These are phyloP conservation scores for Pleurotus giganteus DNA, from an alignment of 768 basidiomycete genomes.

Conservation along the genomic window DNA sequence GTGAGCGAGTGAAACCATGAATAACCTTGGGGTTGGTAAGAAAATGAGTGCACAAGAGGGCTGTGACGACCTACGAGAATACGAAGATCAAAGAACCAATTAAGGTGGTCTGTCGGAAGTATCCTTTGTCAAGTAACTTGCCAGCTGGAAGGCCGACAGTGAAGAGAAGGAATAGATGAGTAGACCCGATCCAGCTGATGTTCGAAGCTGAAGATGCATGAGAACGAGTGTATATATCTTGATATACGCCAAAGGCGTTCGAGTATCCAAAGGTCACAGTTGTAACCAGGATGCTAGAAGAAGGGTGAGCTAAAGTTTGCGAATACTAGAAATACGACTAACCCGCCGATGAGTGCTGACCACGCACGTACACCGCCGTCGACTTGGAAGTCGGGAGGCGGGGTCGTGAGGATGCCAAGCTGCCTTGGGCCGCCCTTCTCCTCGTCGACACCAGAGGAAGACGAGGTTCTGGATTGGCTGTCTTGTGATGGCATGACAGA, in stretches of 20 bases:
- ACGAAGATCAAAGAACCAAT: background rate
- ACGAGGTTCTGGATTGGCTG: too few relatives aligned
- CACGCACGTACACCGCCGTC: background rate
- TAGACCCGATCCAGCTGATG: conserved; percentile 29
- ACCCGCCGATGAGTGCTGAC: background rate
- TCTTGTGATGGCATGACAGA: too few relatives aligned
- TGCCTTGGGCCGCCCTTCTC: background rate
- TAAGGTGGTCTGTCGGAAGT: background rate
- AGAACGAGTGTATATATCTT: background rate
- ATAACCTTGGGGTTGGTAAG: background rate
- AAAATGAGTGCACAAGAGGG: background rate
- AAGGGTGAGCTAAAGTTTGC: too few relatives aligned
- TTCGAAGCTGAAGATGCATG: background rate
- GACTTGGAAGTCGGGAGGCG: background rate
- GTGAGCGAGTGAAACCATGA: conserved; percentile 5
- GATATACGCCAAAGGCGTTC: background rate
- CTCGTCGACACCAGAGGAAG: background rate
- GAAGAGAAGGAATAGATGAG: conserved; percentile 33
- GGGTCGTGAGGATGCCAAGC: background rate
- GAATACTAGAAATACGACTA: too few relatives aligned
- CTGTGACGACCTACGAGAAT: background rate
- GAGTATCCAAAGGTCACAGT: conserved; percentile 1
- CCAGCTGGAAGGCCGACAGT: background rate
- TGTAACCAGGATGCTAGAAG: background rate
- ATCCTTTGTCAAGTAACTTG: background rate